Percentiles rank a stretch among this genome's conserved stretches.
Conservation (phyloP, 2,329 filamentous ascomycete species). For the Dactylonectria estremocensis region DNA sequence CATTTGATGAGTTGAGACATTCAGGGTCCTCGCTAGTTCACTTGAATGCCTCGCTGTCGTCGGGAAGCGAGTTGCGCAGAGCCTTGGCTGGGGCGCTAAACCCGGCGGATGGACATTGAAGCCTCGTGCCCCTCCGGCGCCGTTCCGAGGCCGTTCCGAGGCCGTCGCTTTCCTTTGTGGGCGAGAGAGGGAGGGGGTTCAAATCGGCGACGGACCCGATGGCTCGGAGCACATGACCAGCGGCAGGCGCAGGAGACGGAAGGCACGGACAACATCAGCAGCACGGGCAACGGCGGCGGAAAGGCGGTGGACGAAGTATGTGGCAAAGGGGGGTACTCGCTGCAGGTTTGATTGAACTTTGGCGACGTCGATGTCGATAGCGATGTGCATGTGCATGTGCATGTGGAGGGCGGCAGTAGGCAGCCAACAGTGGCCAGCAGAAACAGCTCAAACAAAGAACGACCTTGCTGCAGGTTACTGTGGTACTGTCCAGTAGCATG, state of each 20-base stretch:
- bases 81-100: neutral
- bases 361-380: neutral
- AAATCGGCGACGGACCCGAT: conserved; percentile 20
- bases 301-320: conserved; percentile 41
- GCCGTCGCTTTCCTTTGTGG: neutral
- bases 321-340: conserved; percentile 2
- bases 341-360: conserved; percentile 1
- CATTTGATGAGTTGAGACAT: conserved; percentile 3
- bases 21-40: neutral
- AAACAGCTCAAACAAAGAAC: neutral
- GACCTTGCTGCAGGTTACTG: conserved; percentile 10
- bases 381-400: neutral
- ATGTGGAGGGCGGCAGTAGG: neutral
- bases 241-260: conserved; percentile 37
- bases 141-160: neutral
- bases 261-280: conserved; percentile 32
- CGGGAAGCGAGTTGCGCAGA: neutral
- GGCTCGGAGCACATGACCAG: conserved; percentile 41
- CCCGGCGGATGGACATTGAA: neutral
- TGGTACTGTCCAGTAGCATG: conserved; percentile 4
- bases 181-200: conserved; percentile 20
- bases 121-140: neutral
- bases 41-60: neutral
- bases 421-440: neutral
- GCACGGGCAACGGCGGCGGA: conserved; percentile 37